phyloP scores from a whole-genome alignment of 2,329 filamentous ascomycete species.

The Zopfia rhizophila region DNA sequence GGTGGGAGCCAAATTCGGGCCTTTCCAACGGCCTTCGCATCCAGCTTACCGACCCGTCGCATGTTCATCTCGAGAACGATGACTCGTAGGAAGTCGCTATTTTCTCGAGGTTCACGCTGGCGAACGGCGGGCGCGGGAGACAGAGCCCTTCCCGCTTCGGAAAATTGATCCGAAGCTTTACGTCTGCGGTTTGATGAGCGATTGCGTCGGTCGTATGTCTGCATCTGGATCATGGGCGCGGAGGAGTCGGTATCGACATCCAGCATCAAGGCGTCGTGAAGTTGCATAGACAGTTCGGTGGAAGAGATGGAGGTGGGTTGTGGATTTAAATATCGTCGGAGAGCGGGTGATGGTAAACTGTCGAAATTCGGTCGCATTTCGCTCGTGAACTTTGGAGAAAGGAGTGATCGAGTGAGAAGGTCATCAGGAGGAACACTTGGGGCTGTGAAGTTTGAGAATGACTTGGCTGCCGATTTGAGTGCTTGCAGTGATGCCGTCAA shows the following conservation, averaged over 20 bases:
- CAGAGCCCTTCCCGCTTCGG: slow-evolving; percentile 56
- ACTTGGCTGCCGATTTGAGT: slow-evolving; percentile 69
- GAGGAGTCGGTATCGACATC: slow-evolving; percentile 50
- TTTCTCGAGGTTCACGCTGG: slow-evolving; percentile 71
- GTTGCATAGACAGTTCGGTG: slow-evolving; percentile 51
- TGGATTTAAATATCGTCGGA: slow-evolving; percentile 71
- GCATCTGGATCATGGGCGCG: slow-evolving; percentile 69
- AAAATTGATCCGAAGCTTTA: slow-evolving; percentile 48
- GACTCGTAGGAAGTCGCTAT: slow-evolving; percentile 70
- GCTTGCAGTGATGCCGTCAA: slow-evolving; percentile 70
- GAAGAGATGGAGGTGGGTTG: slow-evolving; percentile 53
- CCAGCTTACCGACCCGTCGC: slow-evolving; percentile 70
- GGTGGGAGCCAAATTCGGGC: slow-evolving; percentile 71
- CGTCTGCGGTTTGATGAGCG: slow-evolving; percentile 39
- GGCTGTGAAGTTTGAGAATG: slow-evolving; percentile 68
- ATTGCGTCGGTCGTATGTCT: slow-evolving; percentile 64
- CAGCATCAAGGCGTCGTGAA: slow-evolving; percentile 50
- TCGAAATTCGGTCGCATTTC: slow-evolving; percentile 68
- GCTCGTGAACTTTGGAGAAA: slow-evolving; percentile 68
- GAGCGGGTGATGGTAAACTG: slow-evolving; percentile 64
- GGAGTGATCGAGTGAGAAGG: slow-evolving; percentile 68
- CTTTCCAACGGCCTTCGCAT: slow-evolving; percentile 63
- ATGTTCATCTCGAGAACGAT: slow-evolving; percentile 76
- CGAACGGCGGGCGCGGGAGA: slow-evolving; percentile 58
- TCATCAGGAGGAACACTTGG: slow-evolving; percentile 66